A percentile compares a stretch with the other conserved stretches of the same genome.
Evolutionary conservation across 1,284 basidiomycete genomes (phyloP).

Genomic region (Cerioporus squamosus): DNA sequence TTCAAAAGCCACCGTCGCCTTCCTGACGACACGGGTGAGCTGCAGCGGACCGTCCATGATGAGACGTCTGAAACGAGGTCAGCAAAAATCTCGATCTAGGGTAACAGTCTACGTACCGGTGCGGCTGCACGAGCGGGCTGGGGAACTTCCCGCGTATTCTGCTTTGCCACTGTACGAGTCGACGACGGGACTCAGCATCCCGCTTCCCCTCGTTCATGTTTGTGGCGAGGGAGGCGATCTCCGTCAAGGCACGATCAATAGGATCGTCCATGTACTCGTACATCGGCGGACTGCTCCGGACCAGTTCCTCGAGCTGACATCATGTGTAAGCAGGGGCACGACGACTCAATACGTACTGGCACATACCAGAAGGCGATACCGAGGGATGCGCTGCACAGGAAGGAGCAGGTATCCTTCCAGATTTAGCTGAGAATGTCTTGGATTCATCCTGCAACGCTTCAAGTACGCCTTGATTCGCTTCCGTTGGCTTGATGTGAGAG

Average conservation of each 20-base stretch:
- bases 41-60: constrained; percentile 87
- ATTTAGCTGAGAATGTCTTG: constrained; percentile 95
- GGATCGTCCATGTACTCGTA: constrained; percentile 78
- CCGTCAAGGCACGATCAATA: constrained; percentile 82
- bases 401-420: constrained; percentile 94
- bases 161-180: constrained; percentile 91
- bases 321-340: constrained; percentile 1
- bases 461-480: constrained; percentile 88
- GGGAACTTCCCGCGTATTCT: constrained; percentile 91
- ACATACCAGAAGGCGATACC: constrained; percentile 89
- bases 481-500: constrained; percentile 72
- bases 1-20: constrained; percentile 85
- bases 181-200: constrained; percentile 87
- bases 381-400: constrained; percentile 95
- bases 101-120: constrained; percentile 58
- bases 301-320: constrained; percentile 79
- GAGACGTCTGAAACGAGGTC: constrained; percentile 60
- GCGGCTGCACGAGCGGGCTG: constrained; percentile 96
- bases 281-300: constrained; percentile 80
- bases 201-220: constrained; percentile 98
- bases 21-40: constrained; percentile 89
- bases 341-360: background rate
- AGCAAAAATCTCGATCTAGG: background rate
- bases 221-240: constrained; percentile 86
- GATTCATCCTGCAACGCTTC: constrained; percentile 84